These are phyloP conservation scores for Novymonas esmeraldas DNA, from an alignment of 208 protist species.

Conservation along the genomic window DNA sequence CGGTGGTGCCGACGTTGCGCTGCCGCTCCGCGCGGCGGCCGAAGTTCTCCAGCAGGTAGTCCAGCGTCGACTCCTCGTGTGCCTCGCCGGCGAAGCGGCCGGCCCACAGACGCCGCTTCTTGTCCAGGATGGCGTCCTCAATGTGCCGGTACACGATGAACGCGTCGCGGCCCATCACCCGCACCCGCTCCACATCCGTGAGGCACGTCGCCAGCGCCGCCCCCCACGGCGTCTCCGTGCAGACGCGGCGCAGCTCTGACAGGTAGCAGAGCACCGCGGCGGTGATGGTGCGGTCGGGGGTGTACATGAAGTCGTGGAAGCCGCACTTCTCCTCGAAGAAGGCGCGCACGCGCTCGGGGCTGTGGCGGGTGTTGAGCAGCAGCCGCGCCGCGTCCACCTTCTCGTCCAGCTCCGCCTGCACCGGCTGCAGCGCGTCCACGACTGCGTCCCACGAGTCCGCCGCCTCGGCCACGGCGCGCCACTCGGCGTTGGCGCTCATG, in stretches of 20 bases:
- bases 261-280: slow-evolving; percentile 81
- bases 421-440: slow-evolving; percentile 39
- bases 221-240: slow-evolving; percentile 76
- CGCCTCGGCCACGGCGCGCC: slow-evolving; percentile 32
- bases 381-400: slow-evolving; percentile 84
- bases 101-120: slow-evolving; percentile 80
- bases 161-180: slow-evolving; percentile 74
- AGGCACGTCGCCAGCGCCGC: slow-evolving; percentile 55
- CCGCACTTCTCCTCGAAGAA: slow-evolving; percentile 93
- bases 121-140: slow-evolving; percentile 84
- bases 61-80: slow-evolving; percentile 86
- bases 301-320: slow-evolving; percentile 89
- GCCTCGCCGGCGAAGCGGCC: slow-evolving; percentile 81
- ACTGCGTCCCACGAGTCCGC: slow-evolving; percentile 72
- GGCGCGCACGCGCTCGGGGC: slow-evolving; percentile 64
- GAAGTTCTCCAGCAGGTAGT: slow-evolving; percentile 93
- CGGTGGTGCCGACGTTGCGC: slow-evolving; percentile 72
- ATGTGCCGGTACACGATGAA: slow-evolving; percentile 82
- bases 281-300: slow-evolving; percentile 85
- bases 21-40: slow-evolving; percentile 69
- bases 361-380: slow-evolving; percentile 81
- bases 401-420: slow-evolving; percentile 59
- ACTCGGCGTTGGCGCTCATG: slow-evolving; percentile 57
- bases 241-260: slow-evolving; percentile 71
- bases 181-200: slow-evolving; percentile 68